phyloP scores from a whole-genome alignment of 2,329 filamentous ascomycete species.

The Pseudohalonectria lignicola region DNA sequence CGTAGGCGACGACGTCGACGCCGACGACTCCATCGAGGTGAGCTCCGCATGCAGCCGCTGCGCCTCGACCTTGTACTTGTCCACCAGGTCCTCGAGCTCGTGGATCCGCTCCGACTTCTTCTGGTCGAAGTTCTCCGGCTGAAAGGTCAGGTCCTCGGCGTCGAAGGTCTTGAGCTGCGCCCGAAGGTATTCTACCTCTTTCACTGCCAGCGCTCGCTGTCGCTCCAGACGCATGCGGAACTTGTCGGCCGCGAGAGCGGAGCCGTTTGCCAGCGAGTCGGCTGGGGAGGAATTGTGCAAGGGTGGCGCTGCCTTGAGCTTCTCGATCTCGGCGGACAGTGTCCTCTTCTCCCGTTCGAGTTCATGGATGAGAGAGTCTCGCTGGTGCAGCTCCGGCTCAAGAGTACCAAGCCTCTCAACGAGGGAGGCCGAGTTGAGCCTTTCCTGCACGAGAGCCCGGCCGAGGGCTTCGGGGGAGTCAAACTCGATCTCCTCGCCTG shows the following conservation, averaged over 20 bases:
- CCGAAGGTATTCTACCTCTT: constrained; percentile 89
- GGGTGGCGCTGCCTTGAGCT: constrained; percentile 42
- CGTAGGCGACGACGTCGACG: constrained; percentile 14
- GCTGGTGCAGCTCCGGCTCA: constrained; percentile 67
- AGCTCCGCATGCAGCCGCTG: constrained; percentile 65
- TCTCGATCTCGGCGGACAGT: constrained; percentile 60
- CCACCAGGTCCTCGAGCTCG: constrained; percentile 76
- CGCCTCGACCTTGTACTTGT: constrained; percentile 75
- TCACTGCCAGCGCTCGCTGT: constrained; percentile 73
- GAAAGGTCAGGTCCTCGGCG: constrained; percentile 76
- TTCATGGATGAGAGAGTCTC: constrained; percentile 61
- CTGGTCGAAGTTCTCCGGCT: constrained; percentile 68
- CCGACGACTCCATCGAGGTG: constrained; percentile 45
- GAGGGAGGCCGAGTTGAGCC: constrained; percentile 69
- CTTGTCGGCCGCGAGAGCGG: constrained; percentile 41
- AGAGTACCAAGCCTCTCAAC: constrained; percentile 69
- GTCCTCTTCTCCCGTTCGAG: constrained; percentile 60
- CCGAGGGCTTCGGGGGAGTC: constrained; percentile 83
- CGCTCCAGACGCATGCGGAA: constrained; percentile 68
- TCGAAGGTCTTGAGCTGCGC: constrained; percentile 86
- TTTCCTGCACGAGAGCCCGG: constrained; percentile 70
- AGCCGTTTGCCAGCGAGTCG: constrained; percentile 15
- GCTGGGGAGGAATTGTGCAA: too few species aligned
- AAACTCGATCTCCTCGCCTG: constrained; percentile 55
- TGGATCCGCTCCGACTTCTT: constrained; percentile 63